These are phyloP conservation scores for Candida pseudoglaebosa DNA, from an alignment of 805 yeast genomes.

Conservation along the genomic window DNA sequence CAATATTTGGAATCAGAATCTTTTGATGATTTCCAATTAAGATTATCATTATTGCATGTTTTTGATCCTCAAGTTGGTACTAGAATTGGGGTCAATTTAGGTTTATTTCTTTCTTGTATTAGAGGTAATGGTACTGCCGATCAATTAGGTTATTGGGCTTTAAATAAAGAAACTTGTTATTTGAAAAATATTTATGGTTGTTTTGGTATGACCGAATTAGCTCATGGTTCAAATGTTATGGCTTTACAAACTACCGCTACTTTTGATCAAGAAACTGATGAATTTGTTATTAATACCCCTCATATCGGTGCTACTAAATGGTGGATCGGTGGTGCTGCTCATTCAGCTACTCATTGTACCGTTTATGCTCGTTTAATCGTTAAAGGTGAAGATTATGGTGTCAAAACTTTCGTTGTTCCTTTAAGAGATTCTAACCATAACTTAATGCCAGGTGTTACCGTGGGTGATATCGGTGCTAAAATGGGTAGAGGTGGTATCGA, in stretches of 20 bases:
- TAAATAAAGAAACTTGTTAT: conserved; percentile 27
- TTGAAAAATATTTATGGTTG: conserved; percentile 62
- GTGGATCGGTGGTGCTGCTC: conserved; percentile 99
- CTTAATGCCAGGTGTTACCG: conserved; percentile 70
- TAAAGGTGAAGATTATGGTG: conserved; percentile 84
- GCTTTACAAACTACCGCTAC: conserved; percentile 91
- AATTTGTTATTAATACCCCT: conserved; percentile 79
- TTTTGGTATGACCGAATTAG: conserved; percentile 90
- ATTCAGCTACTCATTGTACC: conserved; percentile 84
- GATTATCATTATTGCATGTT: conserved; percentile 34
- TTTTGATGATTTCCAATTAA: conserved; percentile 26
- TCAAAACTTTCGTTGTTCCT: conserved; percentile 88
- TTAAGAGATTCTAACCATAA: conserved; percentile 72
- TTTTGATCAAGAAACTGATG: conserved; percentile 59
- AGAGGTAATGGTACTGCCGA: conserved; percentile 39
- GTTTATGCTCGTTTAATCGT: conserved; percentile 82
- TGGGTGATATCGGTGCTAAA: conserved; percentile 92
- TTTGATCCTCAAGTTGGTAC: conserved; percentile 37
- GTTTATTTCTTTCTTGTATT: conserved; percentile 36
- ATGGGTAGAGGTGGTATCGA: conserved; percentile 97
- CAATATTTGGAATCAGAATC: conserved; percentile 33
- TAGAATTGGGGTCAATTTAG: conserved; percentile 36
- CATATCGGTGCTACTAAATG: conserved; percentile 91
- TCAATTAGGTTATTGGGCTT: conserved; percentile 37
- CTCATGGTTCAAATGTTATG: conserved; percentile 93